Evolutionary conservation across 495 filamentous ascomycete genomes (phyloP).

Genomic region (Acidiella bohemica): DNA sequence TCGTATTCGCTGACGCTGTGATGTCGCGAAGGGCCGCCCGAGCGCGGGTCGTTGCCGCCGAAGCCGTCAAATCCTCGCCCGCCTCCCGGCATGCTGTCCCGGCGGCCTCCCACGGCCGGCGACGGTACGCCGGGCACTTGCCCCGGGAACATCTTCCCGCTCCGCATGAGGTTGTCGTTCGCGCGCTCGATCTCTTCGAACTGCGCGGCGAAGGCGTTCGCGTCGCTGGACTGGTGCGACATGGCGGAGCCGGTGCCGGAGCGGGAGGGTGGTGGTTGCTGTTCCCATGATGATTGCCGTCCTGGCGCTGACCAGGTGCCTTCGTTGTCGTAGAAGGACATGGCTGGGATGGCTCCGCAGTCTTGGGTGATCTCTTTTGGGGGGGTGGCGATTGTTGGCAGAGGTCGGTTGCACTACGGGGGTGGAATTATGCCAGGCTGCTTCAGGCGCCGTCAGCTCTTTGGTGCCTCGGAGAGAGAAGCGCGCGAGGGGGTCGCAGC

Average conservation of each 20-base stretch:
- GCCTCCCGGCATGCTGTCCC: conserved; percentile 61
- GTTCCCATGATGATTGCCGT: conserved; percentile 64
- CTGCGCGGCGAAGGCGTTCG: conserved; percentile 70
- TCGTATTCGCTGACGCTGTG: conserved; percentile 87
- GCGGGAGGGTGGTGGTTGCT: conserved; percentile 71
- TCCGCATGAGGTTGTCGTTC: conserved; percentile 88
- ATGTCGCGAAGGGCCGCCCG: conserved; percentile 43
- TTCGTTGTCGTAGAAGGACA: conserved; percentile 88
- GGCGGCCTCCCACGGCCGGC: conserved; percentile 39
- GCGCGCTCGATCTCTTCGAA: conserved; percentile 96
- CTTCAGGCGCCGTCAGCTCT: background rate
- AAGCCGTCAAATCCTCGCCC: conserved; percentile 44
- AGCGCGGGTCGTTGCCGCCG: conserved; percentile 27
- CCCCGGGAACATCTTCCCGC: conserved; percentile 83
- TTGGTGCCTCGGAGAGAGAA: background rate
- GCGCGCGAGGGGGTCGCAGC: background rate
- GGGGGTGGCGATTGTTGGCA: background rate
- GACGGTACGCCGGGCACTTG: conserved; percentile 30
- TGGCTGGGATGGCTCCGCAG: too few species aligned
- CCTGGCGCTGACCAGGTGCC: conserved; percentile 54
- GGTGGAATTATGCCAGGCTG: background rate
- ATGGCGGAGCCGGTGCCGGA: conserved; percentile 53
- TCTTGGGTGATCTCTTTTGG: background rate
- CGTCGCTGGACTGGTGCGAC: conserved; percentile 64
- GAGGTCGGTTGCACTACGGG: background rate